Evolutionary conservation across 2,329 filamentous ascomycete species (phyloP), one percentile per base, ranked within the genome.

Genomic region (Penicillium sp.): DNA sequence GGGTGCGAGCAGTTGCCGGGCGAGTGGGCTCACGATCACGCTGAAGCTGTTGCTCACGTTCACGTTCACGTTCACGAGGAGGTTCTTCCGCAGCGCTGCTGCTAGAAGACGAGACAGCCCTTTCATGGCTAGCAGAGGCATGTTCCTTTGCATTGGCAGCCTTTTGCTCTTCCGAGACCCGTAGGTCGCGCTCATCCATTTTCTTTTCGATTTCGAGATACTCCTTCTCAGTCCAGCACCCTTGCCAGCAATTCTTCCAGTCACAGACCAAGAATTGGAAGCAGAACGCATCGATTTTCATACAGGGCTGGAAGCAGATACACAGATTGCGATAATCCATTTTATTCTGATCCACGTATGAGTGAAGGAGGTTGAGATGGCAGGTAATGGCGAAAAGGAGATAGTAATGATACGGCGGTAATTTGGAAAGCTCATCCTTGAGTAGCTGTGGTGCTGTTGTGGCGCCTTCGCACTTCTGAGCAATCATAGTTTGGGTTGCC

Each of bases 361-460:
- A 91, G 63, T 96, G 86, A 9, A 97, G 82, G 26, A 97, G 82
- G 65, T 91, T 96, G 45, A 97, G 85, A 67, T 97, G 93, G 74
- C 93, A 97, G 32, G 93, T 97, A 64, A 97, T 96, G 65, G 93
- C 93, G 71, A 97, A 97, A 6, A 97, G 85, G 13, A 97, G 87
- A 69, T 97, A 97, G 76, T 97, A 97, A 76, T 97, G 96, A 79
- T 94, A 97, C 0, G 93, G 93, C 7, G 93, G 90, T n/a, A 97
- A 81, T 64, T 90, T 92, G 1, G 93, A 96, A 2, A 97, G 84
- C 72, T 96, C 91, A 61, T 97, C 91, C 62, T 95, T 87, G 53
- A 97, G 82, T 73, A 94, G 71, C 69, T 95, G 89, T 0, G 93
- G 92, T 5, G 93, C 91, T 43, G 83, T 84, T 47, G 89, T 90